Percentiles rank a stretch among this genome's conserved stretches.
These are phyloP conservation scores for Aeminium ludgeri DNA, from an alignment of 495 filamentous ascomycete species.

Conservation along the genomic window DNA sequence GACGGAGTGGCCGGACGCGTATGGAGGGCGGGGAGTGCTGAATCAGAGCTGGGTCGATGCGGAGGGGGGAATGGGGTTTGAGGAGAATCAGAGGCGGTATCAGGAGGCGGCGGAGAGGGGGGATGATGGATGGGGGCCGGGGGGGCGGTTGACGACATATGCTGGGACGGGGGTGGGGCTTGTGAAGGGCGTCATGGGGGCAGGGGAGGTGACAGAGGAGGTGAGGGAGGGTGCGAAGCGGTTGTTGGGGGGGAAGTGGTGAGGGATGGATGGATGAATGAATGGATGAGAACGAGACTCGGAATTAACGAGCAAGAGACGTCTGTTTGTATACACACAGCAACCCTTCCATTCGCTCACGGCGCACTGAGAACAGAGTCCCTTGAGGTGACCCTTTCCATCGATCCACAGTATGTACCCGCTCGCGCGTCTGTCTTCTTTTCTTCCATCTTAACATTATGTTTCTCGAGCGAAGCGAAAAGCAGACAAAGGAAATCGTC, in stretches of 20 bases:
- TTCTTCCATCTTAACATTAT: too few species aligned
- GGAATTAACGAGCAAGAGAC: too few species aligned
- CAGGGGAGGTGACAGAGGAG: conserved; percentile 31
- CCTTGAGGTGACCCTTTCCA: too few species aligned
- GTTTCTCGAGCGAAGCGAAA: too few species aligned
- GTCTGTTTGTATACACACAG: too few species aligned
- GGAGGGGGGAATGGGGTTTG: conserved; percentile 34
- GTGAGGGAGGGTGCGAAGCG: conserved; percentile 19
- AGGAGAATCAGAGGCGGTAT: conserved; percentile 42
- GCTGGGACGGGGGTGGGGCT: conserved; percentile 40
- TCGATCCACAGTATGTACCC: too few species aligned
- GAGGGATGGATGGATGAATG: too few species aligned
- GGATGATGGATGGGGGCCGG: conserved; percentile 41
- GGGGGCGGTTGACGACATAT: conserved; percentile 48
- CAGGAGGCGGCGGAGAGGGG: conserved; percentile 36
- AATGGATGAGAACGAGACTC: too few species aligned
- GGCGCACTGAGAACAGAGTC: too few species aligned
- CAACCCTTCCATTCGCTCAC: too few species aligned
- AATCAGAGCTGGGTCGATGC: conserved; percentile 48
- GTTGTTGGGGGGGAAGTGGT: conserved; percentile 3
- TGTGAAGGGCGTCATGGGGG: conserved; percentile 29
- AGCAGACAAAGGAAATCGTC: too few species aligned
- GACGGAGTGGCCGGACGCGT: conserved; percentile 46
- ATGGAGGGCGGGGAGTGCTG: conserved; percentile 42
- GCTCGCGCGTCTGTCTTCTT: too few species aligned